Evolutionary conservation across 768 basidiomycete species (phyloP).

Genomic region (Tricholoma bakamatsutake): DNA sequence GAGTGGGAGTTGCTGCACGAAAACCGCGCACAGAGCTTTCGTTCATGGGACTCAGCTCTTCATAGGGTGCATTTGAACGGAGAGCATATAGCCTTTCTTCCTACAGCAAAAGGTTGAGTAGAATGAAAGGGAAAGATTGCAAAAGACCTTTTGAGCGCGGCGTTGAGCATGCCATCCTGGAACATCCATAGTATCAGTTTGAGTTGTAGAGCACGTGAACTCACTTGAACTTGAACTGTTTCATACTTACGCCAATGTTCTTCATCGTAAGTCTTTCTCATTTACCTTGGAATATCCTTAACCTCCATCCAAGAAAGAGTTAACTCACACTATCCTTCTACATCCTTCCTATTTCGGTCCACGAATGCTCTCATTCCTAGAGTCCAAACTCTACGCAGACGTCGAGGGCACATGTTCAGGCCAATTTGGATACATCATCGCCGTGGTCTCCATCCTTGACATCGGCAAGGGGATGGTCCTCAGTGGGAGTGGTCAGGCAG

Average conservation of each 20-base stretch:
- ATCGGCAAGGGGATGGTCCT: slow-evolving; percentile 92
- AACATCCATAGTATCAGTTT: slow-evolving; percentile 54
- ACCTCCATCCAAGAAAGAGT: slow-evolving; percentile 65
- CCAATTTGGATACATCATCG: slow-evolving; percentile 91
- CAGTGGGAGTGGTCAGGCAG: slow-evolving; percentile 89
- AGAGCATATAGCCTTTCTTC: slow-evolving; percentile 28
- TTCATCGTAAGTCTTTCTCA: slow-evolving; percentile 52
- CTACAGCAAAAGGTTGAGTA: slow-evolving; percentile 13
- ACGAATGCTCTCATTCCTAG: slow-evolving; percentile 88
- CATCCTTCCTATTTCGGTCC: slow-evolving; percentile 99
- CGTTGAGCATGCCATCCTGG: slow-evolving; percentile 71
- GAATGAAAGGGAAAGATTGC: slow-evolving; percentile 1
- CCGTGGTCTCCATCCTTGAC: slow-evolving; percentile 84
- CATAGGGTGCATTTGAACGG: slow-evolving; percentile 41
- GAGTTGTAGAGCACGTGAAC: not conserved
- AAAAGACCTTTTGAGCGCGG: slow-evolving; percentile 49
- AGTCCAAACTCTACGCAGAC: slow-evolving; percentile 89
- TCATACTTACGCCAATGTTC: slow-evolving; percentile 39
- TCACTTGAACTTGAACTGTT: not conserved
- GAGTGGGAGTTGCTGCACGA: slow-evolving; percentile 29
- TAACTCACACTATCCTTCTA: slow-evolving; percentile 94
- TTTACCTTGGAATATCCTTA: slow-evolving; percentile 1
- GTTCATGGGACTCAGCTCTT: slow-evolving; percentile 55
- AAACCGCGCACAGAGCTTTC: slow-evolving; percentile 55
- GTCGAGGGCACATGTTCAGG: slow-evolving; percentile 98